phyloP scores from a whole-genome alignment of 2,329 filamentous ascomycete species.

The Ramularia endophylla region DNA sequence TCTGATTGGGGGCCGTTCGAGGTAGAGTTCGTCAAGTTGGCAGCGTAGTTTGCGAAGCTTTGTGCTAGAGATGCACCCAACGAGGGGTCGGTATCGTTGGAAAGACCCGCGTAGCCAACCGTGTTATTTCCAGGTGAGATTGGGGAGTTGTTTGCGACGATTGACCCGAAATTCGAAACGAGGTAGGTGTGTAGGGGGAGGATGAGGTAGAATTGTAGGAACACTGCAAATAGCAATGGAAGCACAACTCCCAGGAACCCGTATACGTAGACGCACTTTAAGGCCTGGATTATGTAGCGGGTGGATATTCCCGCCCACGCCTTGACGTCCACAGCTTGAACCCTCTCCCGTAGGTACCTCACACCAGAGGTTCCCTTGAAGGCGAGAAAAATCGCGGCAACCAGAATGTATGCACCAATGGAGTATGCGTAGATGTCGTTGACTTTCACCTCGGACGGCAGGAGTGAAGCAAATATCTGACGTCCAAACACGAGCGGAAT shows the following conservation, averaged over 20 bases:
- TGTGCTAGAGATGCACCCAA: background rate
- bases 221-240: conserved; percentile 69
- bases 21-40: conserved; percentile 1
- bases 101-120: background rate
- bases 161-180: conserved; percentile 15
- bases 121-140: background rate
- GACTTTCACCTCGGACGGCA: conserved; percentile 66
- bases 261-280: conserved; percentile 68
- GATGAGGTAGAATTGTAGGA: conserved; percentile 84
- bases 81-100: background rate
- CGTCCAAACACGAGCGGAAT: conserved; percentile 82
- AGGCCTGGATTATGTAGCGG: conserved; percentile 28
- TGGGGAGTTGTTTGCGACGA: conserved; percentile 3
- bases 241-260: conserved; percentile 69
- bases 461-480: conserved; percentile 63
- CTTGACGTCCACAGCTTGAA: conserved; percentile 15
- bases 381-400: conserved; percentile 56
- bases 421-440: conserved; percentile 98
- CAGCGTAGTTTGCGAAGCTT: background rate
- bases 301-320: conserved; percentile 21
- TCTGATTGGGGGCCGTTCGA: conserved; percentile 12
- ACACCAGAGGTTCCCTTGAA: conserved; percentile 16
- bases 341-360: conserved; percentile 13
- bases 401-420: conserved; percentile 77
- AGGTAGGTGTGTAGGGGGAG: conserved; percentile 81